Percentiles rank a stretch among this genome's conserved stretches.
phyloP scores from a whole-genome alignment of 1,284 basidiomycete genomes.

The Exobasidium cylindrosporum region DNA sequence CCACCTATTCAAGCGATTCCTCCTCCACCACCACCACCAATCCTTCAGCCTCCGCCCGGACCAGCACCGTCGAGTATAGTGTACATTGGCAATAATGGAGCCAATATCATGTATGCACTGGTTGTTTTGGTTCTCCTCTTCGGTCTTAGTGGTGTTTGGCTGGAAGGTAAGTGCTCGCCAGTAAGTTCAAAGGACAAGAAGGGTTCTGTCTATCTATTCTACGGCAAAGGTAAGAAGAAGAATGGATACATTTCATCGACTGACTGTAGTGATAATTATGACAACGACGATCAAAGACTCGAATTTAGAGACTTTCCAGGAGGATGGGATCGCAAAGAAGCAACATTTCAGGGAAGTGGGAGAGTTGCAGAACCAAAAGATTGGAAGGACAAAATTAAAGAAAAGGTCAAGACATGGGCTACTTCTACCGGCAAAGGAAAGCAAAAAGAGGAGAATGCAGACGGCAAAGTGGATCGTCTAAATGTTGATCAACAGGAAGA shows the following conservation, averaged over 20 bases:
- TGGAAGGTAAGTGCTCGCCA: neutral
- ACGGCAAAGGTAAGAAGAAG: neutral
- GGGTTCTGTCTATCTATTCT: neutral
- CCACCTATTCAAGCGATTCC: neutral
- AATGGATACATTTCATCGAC: neutral
- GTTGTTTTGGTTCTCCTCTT: constrained; percentile 1
- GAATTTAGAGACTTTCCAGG: no score
- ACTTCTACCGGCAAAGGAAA: neutral
- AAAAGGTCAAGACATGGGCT: neutral
- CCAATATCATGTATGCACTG: neutral
- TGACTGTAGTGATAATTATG: neutral
- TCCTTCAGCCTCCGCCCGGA: neutral
- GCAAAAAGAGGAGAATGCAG: neutral
- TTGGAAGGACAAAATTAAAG: neutral
- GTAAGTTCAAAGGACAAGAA: neutral
- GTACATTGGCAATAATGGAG: neutral
- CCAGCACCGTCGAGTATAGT: neutral
- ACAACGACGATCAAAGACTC: neutral
- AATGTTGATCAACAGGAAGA: no score
- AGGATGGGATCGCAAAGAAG: neutral
- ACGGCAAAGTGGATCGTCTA: no score
- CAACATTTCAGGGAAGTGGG: no score
- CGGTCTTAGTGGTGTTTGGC: constrained; percentile 2
- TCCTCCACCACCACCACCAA: neutral
- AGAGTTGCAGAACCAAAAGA: neutral